phyloP scores from a whole-genome alignment of 768 basidiomycete species.

The Boletus pseudo-olivaceus region DNA sequence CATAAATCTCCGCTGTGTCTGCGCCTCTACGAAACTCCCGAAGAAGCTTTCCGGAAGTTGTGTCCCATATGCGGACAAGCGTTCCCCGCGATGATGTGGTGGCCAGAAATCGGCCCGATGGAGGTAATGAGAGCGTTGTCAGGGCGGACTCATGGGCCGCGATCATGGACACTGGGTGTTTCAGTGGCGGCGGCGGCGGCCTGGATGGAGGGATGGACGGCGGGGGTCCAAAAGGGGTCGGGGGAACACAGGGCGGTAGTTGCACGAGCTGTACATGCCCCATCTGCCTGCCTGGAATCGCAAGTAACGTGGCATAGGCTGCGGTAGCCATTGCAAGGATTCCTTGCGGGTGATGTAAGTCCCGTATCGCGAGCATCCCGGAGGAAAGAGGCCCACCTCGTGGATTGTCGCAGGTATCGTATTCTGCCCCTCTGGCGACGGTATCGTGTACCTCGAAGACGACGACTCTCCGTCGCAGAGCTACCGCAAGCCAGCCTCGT shows the following conservation, averaged over 20 bases:
- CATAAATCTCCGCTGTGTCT: constrained; percentile 90
- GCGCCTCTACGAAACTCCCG: constrained; percentile 82
- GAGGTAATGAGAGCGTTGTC: constrained; percentile 71
- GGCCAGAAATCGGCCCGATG: constrained; percentile 75
- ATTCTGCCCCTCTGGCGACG: constrained; percentile 66
- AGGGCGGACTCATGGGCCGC: constrained; percentile 79
- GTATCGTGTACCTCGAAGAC: constrained; percentile 67
- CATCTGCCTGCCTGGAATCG: constrained; percentile 78
- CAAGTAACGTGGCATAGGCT: constrained; percentile 74
- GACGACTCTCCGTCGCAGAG: constrained; percentile 73
- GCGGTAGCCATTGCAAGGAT: constrained; percentile 78
- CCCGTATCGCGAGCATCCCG: neutral
- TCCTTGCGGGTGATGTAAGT: constrained; percentile 42
- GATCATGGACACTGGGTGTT: constrained; percentile 75
- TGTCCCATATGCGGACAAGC: constrained; percentile 84
- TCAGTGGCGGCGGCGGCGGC: constrained; percentile 54
- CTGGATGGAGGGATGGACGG: constrained; percentile 48
- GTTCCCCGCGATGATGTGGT: constrained; percentile 85
- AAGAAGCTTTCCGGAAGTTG: constrained; percentile 65
- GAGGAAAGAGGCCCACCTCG: constrained; percentile 49
- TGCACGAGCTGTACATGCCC: constrained; percentile 89
- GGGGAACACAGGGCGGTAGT: constrained; percentile 72
- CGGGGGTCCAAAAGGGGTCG: constrained; percentile 54
- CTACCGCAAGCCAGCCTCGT: constrained; percentile 81
- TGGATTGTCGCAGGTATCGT: constrained; percentile 86